Conservation (phyloP, 768 basidiomycete genomes). For the Calvatia gigantea region DNA sequence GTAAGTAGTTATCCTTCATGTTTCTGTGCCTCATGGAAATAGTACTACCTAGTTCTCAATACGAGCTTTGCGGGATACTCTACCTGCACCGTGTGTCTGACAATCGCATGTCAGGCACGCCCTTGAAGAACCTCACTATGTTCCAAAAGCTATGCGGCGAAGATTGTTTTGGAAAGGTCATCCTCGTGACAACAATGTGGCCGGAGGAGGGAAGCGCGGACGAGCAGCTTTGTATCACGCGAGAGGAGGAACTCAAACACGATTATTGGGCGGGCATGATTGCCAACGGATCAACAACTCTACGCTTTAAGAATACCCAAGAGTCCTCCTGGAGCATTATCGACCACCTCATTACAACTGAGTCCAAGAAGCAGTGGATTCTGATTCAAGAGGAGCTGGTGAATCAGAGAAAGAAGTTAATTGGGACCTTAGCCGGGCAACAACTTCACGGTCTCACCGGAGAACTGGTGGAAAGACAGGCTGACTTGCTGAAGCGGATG, state of each 20-base stretch:
- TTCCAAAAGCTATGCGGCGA: slow-evolving; percentile 10
- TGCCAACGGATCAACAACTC: not conserved
- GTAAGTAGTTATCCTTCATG: not conserved
- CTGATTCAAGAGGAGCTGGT: slow-evolving; percentile 10
- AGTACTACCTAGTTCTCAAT: too few species aligned
- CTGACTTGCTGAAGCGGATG: not conserved
- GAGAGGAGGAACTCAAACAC: slow-evolving; percentile 1
- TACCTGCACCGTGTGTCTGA: slow-evolving; percentile 13
- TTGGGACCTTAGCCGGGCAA: slow-evolving; percentile 5
- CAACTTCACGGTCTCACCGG: not conserved
- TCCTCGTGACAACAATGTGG: slow-evolving; percentile 14
- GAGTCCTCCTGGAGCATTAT: not conserved
- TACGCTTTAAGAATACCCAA: not conserved
- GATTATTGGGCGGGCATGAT: slow-evolving; percentile 12
- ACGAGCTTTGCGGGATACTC: slow-evolving; percentile 12
- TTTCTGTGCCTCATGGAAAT: too few species aligned
- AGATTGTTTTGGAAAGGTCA: slow-evolving; percentile 3
- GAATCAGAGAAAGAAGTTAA: not conserved
- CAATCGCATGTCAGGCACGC: slow-evolving; percentile 10
- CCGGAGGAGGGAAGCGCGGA: not conserved
- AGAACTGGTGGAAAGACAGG: slow-evolving; percentile 1
- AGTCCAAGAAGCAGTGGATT: not conserved
- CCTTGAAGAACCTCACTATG: slow-evolving; percentile 7
- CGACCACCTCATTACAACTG: not conserved
- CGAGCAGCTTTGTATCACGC: not conserved